Evolutionary conservation across 1,284 basidiomycete genomes (phyloP).

Genomic region (Termitomyces sp.): DNA sequence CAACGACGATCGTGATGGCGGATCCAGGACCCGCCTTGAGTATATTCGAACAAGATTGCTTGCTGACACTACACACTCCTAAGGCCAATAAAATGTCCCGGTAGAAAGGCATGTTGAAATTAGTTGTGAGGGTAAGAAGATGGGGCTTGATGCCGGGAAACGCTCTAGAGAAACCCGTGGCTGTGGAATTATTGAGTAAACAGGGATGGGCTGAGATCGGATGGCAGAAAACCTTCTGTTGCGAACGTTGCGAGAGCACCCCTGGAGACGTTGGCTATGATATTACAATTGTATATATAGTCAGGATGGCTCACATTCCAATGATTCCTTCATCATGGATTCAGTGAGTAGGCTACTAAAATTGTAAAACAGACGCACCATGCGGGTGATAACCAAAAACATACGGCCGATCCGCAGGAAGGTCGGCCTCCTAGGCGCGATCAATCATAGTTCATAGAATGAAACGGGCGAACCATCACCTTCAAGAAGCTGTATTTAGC

Average conservation of each 20-base stretch:
- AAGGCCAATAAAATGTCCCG: conserved; percentile 84
- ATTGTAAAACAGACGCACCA: conserved; percentile 44
- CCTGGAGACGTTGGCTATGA: conserved; percentile 38
- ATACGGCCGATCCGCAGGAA: conserved; percentile 89
- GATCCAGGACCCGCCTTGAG: conserved; percentile 67
- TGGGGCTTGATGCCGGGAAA: conserved; percentile 94
- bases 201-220: neutral
- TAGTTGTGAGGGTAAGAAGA: conserved; percentile 84
- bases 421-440: conserved; percentile 65
- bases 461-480: conserved; percentile 28
- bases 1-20: conserved; percentile 93
- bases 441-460: neutral
- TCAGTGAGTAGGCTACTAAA: neutral
- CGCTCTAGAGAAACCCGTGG: conserved; percentile 84
- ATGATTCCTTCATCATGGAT: conserved; percentile 64
- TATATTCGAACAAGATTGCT: conserved; percentile 86
- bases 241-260: conserved; percentile 92
- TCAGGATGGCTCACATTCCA: conserved; percentile 64
- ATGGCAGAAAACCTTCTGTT: conserved; percentile 64
- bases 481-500: conserved; percentile 47
- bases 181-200: conserved; percentile 32
- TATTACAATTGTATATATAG: neutral
- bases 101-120: conserved; percentile 92
- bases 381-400: conserved; percentile 98
- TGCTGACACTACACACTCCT: conserved; percentile 91